These are phyloP conservation scores for Pichia exigua DNA, from an alignment of 805 yeast genomes.

Conservation along the genomic window DNA sequence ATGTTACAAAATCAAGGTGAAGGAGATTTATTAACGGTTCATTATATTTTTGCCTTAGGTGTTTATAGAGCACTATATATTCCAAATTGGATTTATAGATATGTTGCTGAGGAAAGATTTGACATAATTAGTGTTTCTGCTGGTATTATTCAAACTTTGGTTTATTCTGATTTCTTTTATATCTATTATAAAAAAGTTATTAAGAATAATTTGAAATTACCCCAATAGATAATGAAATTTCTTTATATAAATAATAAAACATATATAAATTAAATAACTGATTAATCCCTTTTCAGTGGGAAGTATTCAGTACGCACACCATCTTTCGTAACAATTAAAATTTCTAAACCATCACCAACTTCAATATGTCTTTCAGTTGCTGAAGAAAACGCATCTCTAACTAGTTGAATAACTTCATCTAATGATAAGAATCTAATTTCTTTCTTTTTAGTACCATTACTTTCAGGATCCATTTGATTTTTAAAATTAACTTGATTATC, in stretches of 20 bases:
- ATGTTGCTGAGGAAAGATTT: conserved; percentile 50
- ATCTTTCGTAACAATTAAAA: conserved; percentile 84
- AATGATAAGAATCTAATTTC: conserved; percentile 56
- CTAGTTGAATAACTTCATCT: conserved; percentile 82
- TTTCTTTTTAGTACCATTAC: conserved; percentile 59
- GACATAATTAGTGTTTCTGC: conserved; percentile 69
- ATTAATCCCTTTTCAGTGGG: conserved; percentile 81
- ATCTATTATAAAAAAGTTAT: conserved; percentile 77
- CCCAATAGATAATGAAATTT: conserved; percentile 16
- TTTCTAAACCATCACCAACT: conserved; percentile 94
- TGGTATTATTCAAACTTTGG: conserved; percentile 76
- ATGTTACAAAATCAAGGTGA: conserved; percentile 85
- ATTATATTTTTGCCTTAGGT: conserved; percentile 92
- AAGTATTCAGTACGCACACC: conserved; percentile 79
- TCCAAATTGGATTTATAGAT: conserved; percentile 93
- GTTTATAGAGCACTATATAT: conserved; percentile 81
- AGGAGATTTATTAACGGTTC: conserved; percentile 80
- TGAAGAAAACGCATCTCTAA: conserved; percentile 88
- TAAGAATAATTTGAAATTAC: conserved; percentile 67
- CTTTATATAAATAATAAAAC: not conserved
- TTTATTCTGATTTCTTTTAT: conserved; percentile 94
- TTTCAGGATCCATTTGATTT: conserved; percentile 79
- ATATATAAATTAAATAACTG: not conserved
- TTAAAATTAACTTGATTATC: conserved; percentile 96
- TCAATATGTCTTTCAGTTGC: conserved; percentile 98